Evolutionary conservation across 2,329 filamentous ascomycete species (phyloP), one percentile per base, ranked within the genome.

Genomic region (Diplodia mutila): DNA sequence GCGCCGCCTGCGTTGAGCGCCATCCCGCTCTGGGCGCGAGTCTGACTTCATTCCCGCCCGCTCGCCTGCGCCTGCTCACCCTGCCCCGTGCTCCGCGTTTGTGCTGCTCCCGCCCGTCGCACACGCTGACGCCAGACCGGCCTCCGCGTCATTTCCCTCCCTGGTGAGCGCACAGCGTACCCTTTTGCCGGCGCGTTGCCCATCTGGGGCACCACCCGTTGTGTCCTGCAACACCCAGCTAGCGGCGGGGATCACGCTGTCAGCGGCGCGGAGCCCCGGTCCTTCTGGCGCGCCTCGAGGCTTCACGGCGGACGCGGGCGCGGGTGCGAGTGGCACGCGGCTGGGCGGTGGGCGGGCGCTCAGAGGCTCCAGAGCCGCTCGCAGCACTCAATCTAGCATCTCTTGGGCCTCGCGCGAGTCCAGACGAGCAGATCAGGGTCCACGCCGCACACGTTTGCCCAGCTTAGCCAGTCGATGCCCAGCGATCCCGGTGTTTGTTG

Each of bases 391-490:
- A n/a, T 46, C 23, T 48, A 32, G 55, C 39, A 21, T 39, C 37
- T 18, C 16, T 48, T 2, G 54, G 25, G n/a, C n/a, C n/a, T n/a
- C n/a, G n/a, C n/a, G n/a, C n/a, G n/a, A n/a, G n/a, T n/a, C n/a
- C n/a, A 21, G 14, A n/a, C 32, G 27, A 27, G 59, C 27, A 51
- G 59, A 63, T 63, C 59, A 63, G 59, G 59, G 59, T 63, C 59
- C 59, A 51, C 46, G 42, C 46, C 42, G 46, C 39, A 18, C 59
- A 21, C 59, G 5, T n/a, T 8, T 18, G 23, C n/a, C n/a, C n/a
- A 16, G 42, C 42, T 9, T 11, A 25, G 29, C 59, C 59, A 51
- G 59, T 63, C 37, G 37, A 32, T 9, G 18, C 2, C 29, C 21
- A 61, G 57, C 39, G 57, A 61, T 61, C 39, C 37, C 11, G 42